A percentile compares a stretch with the other conserved stretches of the same genome.
These are phyloP conservation scores for Dipteronia dyeriana DNA, from an alignment of 345 rosid species.

Conservation along the genomic window DNA sequence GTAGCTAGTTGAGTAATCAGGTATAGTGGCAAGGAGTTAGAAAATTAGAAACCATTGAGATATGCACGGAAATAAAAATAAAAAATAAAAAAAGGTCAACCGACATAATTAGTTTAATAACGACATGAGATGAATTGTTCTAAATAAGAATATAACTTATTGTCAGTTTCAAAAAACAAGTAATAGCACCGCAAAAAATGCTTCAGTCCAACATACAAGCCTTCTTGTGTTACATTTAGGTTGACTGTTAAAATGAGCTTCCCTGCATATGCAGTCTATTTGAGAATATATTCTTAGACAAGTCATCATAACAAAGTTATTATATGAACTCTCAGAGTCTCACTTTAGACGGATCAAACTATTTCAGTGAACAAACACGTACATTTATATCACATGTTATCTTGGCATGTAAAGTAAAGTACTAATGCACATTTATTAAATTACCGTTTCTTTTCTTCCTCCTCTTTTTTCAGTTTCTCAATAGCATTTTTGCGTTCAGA, in stretches of 20 bases:
- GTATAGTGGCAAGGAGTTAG: not conserved
- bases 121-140: not conserved
- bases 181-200: not conserved
- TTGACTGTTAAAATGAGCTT: not conserved
- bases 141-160: not conserved
- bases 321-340: not conserved
- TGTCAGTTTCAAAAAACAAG: not conserved
- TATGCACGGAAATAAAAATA: not conserved
- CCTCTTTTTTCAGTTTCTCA: slow-evolving; percentile 50
- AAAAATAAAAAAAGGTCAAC: not conserved
- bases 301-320: not conserved
- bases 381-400: not conserved
- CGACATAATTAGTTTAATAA: not conserved
- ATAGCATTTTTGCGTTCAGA: slow-evolving; percentile 36
- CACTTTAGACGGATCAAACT: not conserved
- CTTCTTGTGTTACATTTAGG: not conserved
- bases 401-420: not conserved
- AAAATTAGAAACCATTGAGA: not conserved
- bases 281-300: not conserved
- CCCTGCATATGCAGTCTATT: not conserved
- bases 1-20: not conserved
- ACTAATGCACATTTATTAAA: not conserved
- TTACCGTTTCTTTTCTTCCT: slow-evolving; percentile 61
- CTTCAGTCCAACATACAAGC: not conserved
- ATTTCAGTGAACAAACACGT: not conserved